phyloP scores from a whole-genome alignment of 805 yeast species.

The Saturnispora quitensis region DNA sequence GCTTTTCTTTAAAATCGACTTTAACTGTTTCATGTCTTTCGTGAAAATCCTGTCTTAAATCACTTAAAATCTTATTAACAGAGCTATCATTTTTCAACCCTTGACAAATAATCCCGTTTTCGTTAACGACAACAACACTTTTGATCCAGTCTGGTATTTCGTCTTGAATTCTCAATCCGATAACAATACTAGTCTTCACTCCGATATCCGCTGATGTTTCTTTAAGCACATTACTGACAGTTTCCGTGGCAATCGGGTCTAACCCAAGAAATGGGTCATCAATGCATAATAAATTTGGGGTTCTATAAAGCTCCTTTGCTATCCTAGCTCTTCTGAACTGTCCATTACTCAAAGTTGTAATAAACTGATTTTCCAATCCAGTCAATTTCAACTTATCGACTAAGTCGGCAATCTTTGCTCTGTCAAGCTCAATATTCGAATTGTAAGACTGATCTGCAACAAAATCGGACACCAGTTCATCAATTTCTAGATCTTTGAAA shows the following conservation, averaged over 20 bases:
- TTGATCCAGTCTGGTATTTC: constrained; percentile 71
- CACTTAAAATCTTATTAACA: constrained; percentile 13
- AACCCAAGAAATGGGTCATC: constrained; percentile 93
- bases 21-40: constrained; percentile 17
- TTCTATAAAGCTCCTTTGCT: constrained; percentile 59
- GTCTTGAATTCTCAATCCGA: constrained; percentile 76
- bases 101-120: constrained; percentile 39
- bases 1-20: constrained; percentile 10
- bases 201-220: constrained; percentile 12
- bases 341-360: constrained; percentile 85
- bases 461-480: constrained; percentile 55
- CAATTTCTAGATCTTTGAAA: constrained; percentile 69
- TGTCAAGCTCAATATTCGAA: constrained; percentile 29
- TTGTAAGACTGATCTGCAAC: constrained; percentile 48
- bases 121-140: constrained; percentile 55
- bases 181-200: constrained; percentile 43
- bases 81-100: constrained; percentile 35
- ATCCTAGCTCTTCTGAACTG: constrained; percentile 86
- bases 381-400: constrained; percentile 43
- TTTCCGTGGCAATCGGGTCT: constrained; percentile 61
- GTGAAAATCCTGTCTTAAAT: constrained; percentile 18
- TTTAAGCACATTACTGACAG: constrained; percentile 48
- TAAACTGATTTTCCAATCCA: constrained; percentile 61
- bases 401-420: constrained; percentile 32
- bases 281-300: constrained; percentile 59